Evolutionary conservation across 2,329 filamentous ascomycete species (phyloP), one percentile per base, ranked within the genome.

Genomic region (Aspergillus sp.): DNA sequence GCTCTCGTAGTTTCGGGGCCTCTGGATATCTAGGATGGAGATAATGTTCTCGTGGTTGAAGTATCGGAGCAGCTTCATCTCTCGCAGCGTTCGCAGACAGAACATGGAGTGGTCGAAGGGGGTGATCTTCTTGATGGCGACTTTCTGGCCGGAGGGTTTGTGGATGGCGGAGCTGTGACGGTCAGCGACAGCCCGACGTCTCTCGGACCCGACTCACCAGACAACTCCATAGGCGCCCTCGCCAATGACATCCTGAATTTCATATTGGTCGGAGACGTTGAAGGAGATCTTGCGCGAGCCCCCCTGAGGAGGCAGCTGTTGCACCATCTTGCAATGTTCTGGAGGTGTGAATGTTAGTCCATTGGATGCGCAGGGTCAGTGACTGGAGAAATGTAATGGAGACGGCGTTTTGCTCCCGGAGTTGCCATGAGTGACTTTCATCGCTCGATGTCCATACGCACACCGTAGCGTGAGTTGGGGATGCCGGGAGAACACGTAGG

Each of bases 1-100:
- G 48, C 86, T 88, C 71, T 97, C 93, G 70, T 95, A 97, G 79
- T 88, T 96, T 67, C 93, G 85, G 40, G 94, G 94, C 79, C 97
- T 96, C 78, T 99, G 94, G 64, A 99, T 99, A 73, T 99, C 94
- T 63, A 99, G 86, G 65, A 99, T 99, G 48, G 92, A 97, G 71
- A 99, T 99, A 78, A 99, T 97, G 77, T 99, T 99, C 78, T 99
- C 94, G 72, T 99, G 94, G 78, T 97, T 99, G 81, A 99, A 99
- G 78, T 99, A 97, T 67, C 94, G 85, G 67, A 99, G 80, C 53
- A 99, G 82, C 84, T 99, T 99, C 94, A 99, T 99, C 78, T 99
- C 94, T 74, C 94, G 91, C 61, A 99, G 81, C 1, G 94, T 99
- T 72, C 94, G 84, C 67, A 99, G 79, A 73, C 93, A 97, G 81